Conservation (phyloP, 1,139 yeast species). For the Suhomyces coccinellae region DNA sequence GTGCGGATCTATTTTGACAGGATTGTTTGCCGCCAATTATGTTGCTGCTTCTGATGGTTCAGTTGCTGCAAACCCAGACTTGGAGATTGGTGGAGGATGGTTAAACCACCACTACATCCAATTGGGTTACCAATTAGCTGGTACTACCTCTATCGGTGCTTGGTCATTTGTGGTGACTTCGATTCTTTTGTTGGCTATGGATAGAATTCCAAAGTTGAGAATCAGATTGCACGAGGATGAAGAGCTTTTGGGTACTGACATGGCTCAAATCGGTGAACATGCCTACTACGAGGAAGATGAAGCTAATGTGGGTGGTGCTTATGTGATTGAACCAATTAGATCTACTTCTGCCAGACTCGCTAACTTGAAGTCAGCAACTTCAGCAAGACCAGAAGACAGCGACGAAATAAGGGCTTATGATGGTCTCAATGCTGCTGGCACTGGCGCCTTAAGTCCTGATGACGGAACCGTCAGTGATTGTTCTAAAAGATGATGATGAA, state of each 20-base stretch:
- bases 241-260: conserved; percentile 86
- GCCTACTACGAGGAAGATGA: conserved; percentile 56
- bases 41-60: conserved; percentile 76
- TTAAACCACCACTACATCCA: conserved; percentile 85
- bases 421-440: conserved; percentile 22
- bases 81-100: conserved; percentile 86
- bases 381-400: conserved; percentile 17
- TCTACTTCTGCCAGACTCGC: conserved; percentile 49
- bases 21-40: conserved; percentile 91
- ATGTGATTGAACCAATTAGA: conserved; percentile 76
- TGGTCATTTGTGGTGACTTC: conserved; percentile 84
- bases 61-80: conserved; percentile 46
- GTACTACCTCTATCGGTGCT: conserved; percentile 66
- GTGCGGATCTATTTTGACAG: conserved; percentile 80
- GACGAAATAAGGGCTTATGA: conserved; percentile 13
- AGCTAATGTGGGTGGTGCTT: conserved; percentile 32
- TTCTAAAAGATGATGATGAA: conserved; percentile 16
- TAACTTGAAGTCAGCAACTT: conserved; percentile 31
- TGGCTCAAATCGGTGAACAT: conserved; percentile 84
- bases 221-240: conserved; percentile 86
- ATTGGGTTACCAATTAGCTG: conserved; percentile 93
- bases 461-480: conserved; percentile 24
- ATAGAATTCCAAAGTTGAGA: conserved; percentile 79
- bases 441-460: conserved; percentile 21
- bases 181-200: conserved; percentile 67